These are phyloP conservation scores for Scutellaria baicalensis DNA, from an alignment of 257 asterid genomes.

Conservation along the genomic window DNA sequence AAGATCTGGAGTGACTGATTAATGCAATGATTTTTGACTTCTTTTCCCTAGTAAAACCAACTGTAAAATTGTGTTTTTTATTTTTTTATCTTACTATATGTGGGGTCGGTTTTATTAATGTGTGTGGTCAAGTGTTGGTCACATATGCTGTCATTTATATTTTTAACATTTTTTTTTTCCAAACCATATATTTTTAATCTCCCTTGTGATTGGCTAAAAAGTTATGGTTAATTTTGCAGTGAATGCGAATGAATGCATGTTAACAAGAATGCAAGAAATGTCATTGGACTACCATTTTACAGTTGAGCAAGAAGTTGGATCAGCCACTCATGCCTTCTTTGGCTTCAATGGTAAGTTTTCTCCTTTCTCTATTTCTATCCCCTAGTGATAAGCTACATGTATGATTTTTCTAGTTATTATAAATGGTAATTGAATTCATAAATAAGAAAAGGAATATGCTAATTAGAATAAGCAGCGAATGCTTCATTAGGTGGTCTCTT, in stretches of 20 bases:
- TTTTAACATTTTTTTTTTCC: background rate
- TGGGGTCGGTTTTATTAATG: too few relatives aligned
- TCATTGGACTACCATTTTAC: slow-evolving; percentile 62
- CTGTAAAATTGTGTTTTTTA: too few relatives aligned
- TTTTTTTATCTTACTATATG: too few relatives aligned
- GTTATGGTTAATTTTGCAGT: slow-evolving; percentile 29
- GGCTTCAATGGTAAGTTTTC: slow-evolving; percentile 51
- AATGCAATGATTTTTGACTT: too few relatives aligned
- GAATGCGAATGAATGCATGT: slow-evolving; percentile 53
- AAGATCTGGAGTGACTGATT: too few relatives aligned
- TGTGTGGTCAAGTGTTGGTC: too few relatives aligned
- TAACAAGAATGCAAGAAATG: slow-evolving; percentile 78
- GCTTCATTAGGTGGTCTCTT: background rate
- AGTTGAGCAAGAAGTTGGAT: slow-evolving; percentile 72
- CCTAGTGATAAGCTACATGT: background rate
- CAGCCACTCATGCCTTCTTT: slow-evolving; percentile 64
- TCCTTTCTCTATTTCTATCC: background rate
- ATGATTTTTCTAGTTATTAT: background rate
- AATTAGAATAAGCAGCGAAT: background rate
- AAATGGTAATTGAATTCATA: background rate
- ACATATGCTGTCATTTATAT: background rate
- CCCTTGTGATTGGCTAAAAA: too few relatives aligned
- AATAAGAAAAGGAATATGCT: background rate
- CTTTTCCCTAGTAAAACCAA: too few relatives aligned
- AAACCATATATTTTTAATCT: too few relatives aligned